Evolutionary conservation across 495 filamentous ascomycete genomes (phyloP).

Genomic region (Platismatia glauca): DNA sequence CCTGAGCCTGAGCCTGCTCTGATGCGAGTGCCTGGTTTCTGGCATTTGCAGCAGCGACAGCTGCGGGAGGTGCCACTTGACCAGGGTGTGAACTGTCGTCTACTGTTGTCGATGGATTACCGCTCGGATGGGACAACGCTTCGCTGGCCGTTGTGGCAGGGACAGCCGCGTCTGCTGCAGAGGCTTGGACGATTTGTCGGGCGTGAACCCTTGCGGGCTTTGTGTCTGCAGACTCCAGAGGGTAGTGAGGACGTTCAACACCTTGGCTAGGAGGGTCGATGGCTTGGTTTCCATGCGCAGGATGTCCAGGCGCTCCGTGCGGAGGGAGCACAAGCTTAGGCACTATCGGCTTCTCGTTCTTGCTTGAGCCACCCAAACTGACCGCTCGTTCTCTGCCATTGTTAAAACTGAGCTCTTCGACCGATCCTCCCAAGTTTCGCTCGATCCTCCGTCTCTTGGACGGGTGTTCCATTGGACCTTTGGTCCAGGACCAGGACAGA

Average conservation of each 20-base stretch:
- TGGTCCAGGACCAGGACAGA: neutral
- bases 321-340: conserved; percentile 16
- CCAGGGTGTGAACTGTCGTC: conserved; percentile 13
- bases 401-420: conserved; percentile 5
- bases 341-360: conserved; percentile 8
- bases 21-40: conserved; percentile 16
- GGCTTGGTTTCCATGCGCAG: conserved; percentile 1
- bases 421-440: conserved; percentile 4
- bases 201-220: neutral
- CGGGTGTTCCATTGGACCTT: conserved; percentile 22
- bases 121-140: neutral
- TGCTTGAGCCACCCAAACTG: conserved; percentile 7
- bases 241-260: conserved; percentile 8
- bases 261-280: neutral
- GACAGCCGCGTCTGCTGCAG: neutral
- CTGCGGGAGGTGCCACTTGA: conserved; percentile 17
- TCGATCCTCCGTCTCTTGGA: conserved; percentile 23
- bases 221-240: neutral
- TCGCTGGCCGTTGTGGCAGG: neutral
- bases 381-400: conserved; percentile 11
- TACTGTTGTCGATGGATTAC: neutral
- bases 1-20: conserved; percentile 10
- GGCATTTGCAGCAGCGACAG: conserved; percentile 16
- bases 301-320: conserved; percentile 7
- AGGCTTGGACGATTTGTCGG: neutral